These are phyloP conservation scores for Candida sithepensis DNA, from an alignment of 805 yeast genomes.

Conservation along the genomic window DNA sequence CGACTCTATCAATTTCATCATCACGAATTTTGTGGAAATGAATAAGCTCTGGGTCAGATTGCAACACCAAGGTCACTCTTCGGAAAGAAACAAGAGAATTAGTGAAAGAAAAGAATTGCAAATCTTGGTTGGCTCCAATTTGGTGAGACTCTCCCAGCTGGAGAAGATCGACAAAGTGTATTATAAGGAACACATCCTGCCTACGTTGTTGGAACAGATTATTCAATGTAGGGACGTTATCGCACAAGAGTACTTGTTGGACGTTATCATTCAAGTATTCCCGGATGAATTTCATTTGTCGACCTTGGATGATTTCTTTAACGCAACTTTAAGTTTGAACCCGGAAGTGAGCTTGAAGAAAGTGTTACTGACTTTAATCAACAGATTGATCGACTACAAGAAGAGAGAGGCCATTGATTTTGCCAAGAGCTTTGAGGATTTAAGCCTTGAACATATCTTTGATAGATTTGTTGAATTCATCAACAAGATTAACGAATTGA, in stretches of 20 bases:
- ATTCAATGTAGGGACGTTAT: constrained; percentile 87
- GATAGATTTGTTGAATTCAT: constrained; percentile 66
- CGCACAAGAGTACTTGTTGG: constrained; percentile 89
- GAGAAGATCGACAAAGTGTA: constrained; percentile 62
- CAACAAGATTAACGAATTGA: constrained; percentile 46
- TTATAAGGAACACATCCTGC: constrained; percentile 56
- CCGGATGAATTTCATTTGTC: constrained; percentile 87
- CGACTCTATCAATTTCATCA: constrained; percentile 73
- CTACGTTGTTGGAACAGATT: constrained; percentile 81
- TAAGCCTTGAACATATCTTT: constrained; percentile 39
- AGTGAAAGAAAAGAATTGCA: constrained; percentile 85
- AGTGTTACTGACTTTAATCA: constrained; percentile 66
- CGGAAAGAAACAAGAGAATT: constrained; percentile 70
- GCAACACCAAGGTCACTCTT: constrained; percentile 92
- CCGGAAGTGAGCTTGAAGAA: constrained; percentile 68
- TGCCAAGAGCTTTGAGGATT: constrained; percentile 11
- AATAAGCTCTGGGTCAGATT: constrained; percentile 95
- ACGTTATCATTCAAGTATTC: constrained; percentile 89
- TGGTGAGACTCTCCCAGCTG: constrained; percentile 83
- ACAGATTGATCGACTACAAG: constrained; percentile 59
- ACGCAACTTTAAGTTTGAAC: constrained; percentile 61
- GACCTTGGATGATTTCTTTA: constrained; percentile 65
- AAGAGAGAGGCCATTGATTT: constrained; percentile 33
- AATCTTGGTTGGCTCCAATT: constrained; percentile 87
- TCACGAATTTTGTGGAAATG: constrained; percentile 93